Conservation (phyloP, 768 basidiomycete genomes). For the Lyophyllum shimeji region DNA sequence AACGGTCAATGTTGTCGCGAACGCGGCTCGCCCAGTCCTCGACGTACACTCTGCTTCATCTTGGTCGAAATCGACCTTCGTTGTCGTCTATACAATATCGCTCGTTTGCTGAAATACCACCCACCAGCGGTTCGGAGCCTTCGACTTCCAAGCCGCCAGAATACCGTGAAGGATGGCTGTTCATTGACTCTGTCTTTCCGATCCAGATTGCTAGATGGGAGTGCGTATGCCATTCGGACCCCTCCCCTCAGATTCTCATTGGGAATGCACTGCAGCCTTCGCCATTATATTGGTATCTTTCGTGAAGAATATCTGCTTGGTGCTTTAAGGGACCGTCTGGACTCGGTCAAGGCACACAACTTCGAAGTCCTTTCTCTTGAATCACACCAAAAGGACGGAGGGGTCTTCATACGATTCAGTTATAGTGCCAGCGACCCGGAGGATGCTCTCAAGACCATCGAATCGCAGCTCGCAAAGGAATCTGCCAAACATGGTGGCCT, state of each 20-base stretch:
- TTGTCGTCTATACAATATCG: not conserved
- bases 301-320: constrained; percentile 59
- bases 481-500: constrained; percentile 51
- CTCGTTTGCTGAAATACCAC: not conserved
- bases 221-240: constrained; percentile 38
- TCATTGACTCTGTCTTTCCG: constrained; percentile 79
- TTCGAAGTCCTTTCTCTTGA: constrained; percentile 67
- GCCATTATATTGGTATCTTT: constrained; percentile 61
- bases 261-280: constrained; percentile 41
- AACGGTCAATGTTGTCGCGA: constrained; percentile 1
- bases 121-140: not conserved
- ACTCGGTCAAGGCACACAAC: constrained; percentile 48
- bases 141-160: not conserved
- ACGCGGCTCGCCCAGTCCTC: not conserved
- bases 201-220: constrained; percentile 71
- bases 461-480: constrained; percentile 45
- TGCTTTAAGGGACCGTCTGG: constrained; percentile 46
- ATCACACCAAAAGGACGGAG: constrained; percentile 78
- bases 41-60: not conserved
- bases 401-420: constrained; percentile 76
- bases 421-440: constrained; percentile 45
- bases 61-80: not conserved
- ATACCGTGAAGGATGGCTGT: constrained; percentile 46
- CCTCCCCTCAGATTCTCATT: constrained; percentile 4
- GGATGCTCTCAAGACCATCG: constrained; percentile 44